These are phyloP conservation scores for Telopea speciosissima DNA, from an alignment of 177 flowering plant genomes.

Conservation along the genomic window DNA sequence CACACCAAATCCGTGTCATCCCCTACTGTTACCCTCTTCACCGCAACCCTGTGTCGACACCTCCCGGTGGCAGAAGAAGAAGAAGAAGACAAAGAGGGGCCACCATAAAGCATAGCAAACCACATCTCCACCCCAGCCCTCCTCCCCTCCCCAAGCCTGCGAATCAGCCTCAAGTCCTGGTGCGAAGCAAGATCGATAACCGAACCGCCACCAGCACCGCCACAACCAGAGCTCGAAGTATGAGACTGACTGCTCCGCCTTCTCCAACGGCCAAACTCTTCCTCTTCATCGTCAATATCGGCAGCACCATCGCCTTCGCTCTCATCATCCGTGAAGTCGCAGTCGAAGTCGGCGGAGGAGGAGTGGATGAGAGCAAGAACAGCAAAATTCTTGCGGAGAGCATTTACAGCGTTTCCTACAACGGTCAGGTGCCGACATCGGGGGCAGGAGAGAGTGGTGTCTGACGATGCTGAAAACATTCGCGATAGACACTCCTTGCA, in stretches of 20 bases:
- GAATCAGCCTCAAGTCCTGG: slow-evolving; percentile 40
- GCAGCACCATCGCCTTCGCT: slow-evolving; percentile 37
- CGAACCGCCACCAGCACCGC: slow-evolving; percentile 29
- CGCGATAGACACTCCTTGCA: slow-evolving; percentile 75
- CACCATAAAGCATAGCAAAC: slow-evolving; percentile 36
- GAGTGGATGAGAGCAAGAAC: slow-evolving; percentile 59
- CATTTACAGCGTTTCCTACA: slow-evolving; percentile 82
- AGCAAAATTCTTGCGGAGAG: slow-evolving; percentile 81
- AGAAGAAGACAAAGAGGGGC: slow-evolving; percentile 7
- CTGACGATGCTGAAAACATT: slow-evolving; percentile 68
- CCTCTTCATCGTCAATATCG: slow-evolving; percentile 29
- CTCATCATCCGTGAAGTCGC: slow-evolving; percentile 45
- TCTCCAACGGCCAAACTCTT: slow-evolving; percentile 20
- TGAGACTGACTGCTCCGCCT: slow-evolving; percentile 27
- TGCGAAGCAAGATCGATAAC: slow-evolving; percentile 53
- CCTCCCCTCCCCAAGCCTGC: slow-evolving; percentile 55
- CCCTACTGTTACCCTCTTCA: slow-evolving; percentile 60
- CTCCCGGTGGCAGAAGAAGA: slow-evolving; percentile 15
- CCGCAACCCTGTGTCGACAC: slow-evolving; percentile 72
- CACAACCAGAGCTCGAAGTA: slow-evolving; percentile 39
- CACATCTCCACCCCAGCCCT: slow-evolving; percentile 69
- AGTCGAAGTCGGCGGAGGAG: slow-evolving; percentile 25
- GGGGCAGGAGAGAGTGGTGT: slow-evolving; percentile 72
- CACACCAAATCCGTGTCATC: slow-evolving; percentile 68
- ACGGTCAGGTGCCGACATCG: slow-evolving; percentile 77